Conservation (phyloP, 192 early-diverging fungal genomes). For the Obelidium mucronatum region DNA sequence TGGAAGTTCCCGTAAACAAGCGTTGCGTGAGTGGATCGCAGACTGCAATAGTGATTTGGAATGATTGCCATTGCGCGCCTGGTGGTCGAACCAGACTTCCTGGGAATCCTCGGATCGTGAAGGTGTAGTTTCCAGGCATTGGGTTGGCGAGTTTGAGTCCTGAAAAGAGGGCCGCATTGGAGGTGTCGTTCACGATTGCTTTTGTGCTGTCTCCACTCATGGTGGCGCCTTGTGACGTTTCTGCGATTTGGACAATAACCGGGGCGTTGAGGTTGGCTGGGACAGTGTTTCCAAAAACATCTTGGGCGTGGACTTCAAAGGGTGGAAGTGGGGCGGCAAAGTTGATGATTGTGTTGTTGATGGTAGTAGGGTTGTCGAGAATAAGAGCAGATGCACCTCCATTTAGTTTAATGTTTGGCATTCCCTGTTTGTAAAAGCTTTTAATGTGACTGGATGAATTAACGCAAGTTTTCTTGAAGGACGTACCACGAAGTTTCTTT, state of each 20-base stretch:
- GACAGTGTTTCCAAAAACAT: slow-evolving; percentile 8
- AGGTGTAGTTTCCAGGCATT: not conserved
- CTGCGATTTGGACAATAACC: not conserved
- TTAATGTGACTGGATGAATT: too few relatives aligned
- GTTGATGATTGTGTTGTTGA: slow-evolving; percentile 15
- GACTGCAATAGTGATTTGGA: not conserved
- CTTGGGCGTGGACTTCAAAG: not conserved
- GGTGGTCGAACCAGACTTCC: slow-evolving; percentile 3
- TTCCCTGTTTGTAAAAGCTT: too few relatives aligned
- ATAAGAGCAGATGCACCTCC: not conserved
- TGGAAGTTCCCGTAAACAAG: not conserved
- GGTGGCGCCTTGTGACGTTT: not conserved
- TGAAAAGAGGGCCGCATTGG: not conserved
- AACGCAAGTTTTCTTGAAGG: too few relatives aligned
- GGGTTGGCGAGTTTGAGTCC: not conserved
- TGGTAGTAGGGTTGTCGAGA: not conserved
- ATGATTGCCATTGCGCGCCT: not conserved
- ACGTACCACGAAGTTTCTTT: not conserved
- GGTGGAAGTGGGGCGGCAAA: slow-evolving; percentile 8
- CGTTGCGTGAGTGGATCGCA: not conserved
- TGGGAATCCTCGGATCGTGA: not conserved
- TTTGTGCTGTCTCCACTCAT: slow-evolving; percentile 7
- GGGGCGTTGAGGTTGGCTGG: not conserved
- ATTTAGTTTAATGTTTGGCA: not conserved
- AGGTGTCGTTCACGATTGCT: slow-evolving; percentile 5